Evolutionary conservation across 2,329 filamentous ascomycete genomes (phyloP).

Genomic region (Ceratocystis variospora): DNA sequence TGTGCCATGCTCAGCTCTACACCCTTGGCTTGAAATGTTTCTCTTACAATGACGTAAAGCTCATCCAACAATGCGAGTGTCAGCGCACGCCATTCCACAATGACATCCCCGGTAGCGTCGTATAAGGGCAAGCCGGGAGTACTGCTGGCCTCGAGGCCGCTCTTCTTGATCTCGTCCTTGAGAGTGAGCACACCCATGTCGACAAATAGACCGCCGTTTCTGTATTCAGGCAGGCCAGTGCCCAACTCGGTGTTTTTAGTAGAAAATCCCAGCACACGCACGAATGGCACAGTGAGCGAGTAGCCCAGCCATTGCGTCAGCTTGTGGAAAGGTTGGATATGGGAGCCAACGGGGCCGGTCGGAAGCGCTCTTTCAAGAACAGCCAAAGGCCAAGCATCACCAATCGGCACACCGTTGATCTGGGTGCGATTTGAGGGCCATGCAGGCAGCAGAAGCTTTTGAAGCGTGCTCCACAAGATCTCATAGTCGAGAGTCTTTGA

Average conservation of each 20-base stretch:
- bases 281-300: constrained; percentile 54
- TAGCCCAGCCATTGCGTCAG: constrained; percentile 63
- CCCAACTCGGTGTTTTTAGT: constrained; percentile 42
- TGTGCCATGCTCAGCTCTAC: constrained; percentile 34
- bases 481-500: constrained; percentile 28
- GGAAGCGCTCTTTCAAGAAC: constrained; percentile 20
- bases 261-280: constrained; percentile 36
- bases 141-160: constrained; percentile 31
- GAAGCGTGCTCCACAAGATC: constrained; percentile 32
- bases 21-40: constrained; percentile 26
- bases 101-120: constrained; percentile 40
- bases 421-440: constrained; percentile 41
- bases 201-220: constrained; percentile 57
- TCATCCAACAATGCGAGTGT: constrained; percentile 43
- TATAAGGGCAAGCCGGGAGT: constrained; percentile 33
- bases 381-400: constrained; percentile 37
- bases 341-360: constrained; percentile 8
- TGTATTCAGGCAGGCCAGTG: constrained; percentile 57
- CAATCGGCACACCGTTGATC: constrained; percentile 31
- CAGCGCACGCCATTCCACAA: constrained; percentile 48
- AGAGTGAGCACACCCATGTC: constrained; percentile 42
- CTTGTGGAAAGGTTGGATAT: constrained; percentile 43
- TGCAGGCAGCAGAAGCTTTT: constrained; percentile 33
- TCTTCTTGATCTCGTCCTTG: constrained; percentile 32
- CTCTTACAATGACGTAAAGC: constrained; percentile 32